Evolutionary conservation across 192 early-diverging fungal genomes (phyloP), one percentile per base, ranked within the genome.

Genomic region (Chytriomyces confervae): DNA sequence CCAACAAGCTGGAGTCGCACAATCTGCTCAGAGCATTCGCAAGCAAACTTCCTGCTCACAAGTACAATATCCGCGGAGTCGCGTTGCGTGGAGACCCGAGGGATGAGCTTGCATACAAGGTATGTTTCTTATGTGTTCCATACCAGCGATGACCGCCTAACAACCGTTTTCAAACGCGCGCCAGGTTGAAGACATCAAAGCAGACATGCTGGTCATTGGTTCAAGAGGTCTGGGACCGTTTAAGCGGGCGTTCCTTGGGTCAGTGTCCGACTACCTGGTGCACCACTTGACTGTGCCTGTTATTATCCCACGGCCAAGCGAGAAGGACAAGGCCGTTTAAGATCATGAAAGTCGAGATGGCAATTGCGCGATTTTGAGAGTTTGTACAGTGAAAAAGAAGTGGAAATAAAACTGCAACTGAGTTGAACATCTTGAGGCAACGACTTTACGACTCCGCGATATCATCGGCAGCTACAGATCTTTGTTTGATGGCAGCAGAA

Each of bases 131-230:
- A 0, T 13, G 53, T 57, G 53, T 13, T 57, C 36, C 36, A 1
- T 36, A 0, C 36, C 1, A 36, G 2, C 4, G 36, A 36, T 36
- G 36, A 1, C 36, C 36, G 36, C 36, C 36, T 36, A 36, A 36
- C 36, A 36, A 36, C 36, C 36, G 36, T 4, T 36, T 36, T 36
- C 4, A 36, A 36, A 36, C 36, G 36, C 36, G 36, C 4, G 36
- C 36, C 20, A 13, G 63, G 86, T 79, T 11, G 69, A 62, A 16
- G 88, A 91, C 49, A 29, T 90, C n/a, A 81, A 86, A 24, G 86
- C 91, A 6, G 87, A 89, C 77, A 77, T 85, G 62, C 75, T 93
- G 9, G 79, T 93, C 48, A 77, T 93, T 66, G 92, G 92, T 18
- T 85, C 84, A 24, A 83, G 90, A 45, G 91, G 91, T 18, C 76